Evolutionary conservation across 306 rosid genomes (phyloP).

Genomic region (Vigna hirtella): DNA sequence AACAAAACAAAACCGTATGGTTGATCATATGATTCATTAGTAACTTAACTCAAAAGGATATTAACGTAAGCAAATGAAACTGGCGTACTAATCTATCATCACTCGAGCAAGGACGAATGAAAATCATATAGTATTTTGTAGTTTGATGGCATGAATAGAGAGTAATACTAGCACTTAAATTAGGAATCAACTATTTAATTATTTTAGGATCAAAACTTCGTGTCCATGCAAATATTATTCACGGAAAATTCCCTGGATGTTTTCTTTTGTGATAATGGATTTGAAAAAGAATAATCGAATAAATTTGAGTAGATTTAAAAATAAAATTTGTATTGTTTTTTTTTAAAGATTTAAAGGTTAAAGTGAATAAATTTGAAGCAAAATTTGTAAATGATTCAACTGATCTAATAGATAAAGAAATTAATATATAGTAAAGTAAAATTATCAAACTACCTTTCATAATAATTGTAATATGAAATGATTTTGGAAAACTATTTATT

Average conservation of each 20-base stretch:
- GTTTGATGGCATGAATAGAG: not conserved
- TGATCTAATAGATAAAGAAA: too few species aligned
- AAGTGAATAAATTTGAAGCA: too few species aligned
- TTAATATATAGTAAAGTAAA: too few species aligned
- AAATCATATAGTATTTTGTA: not conserved
- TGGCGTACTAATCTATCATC: not conserved
- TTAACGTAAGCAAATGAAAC: not conserved
- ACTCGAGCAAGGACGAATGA: not conserved
- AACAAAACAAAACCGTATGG: not conserved
- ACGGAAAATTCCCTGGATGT: too few species aligned
- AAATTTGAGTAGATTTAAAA: too few species aligned
- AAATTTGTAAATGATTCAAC: too few species aligned
- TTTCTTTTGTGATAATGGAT: too few species aligned
- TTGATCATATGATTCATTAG: not conserved
- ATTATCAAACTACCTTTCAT: too few species aligned
- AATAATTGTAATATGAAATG: too few species aligned
- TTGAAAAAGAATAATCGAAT: rapidly evolving
- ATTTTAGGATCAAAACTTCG: not conserved
- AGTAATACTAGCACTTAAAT: not conserved
- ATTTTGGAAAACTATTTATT: too few species aligned
- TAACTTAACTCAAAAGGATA: not conserved
- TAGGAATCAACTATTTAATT: not conserved
- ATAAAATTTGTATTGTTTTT: too few species aligned
- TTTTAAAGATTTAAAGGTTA: too few species aligned
- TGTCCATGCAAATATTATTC: not conserved